Base-by-base conservation (phyloP, 176 grass and related monocot species). In the Oryza glumipatula region DNA sequence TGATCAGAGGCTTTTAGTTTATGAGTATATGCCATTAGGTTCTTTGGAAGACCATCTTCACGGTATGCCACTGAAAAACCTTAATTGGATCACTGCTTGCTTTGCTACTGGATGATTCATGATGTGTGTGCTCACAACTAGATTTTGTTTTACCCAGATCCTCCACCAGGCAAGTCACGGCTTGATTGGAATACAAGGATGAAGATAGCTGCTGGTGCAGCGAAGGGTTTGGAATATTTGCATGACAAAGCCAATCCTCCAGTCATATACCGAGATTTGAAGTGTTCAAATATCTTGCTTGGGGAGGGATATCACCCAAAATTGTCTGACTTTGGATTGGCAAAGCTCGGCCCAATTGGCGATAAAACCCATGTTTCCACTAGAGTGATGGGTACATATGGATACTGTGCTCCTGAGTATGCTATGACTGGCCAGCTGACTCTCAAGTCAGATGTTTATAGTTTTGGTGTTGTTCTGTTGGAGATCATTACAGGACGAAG, bases 101-200 rank as follows among this genome's bases (percentile, higher is more conserved):
- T 38, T 38, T 38, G 36, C 46, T 80, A 70, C 35, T 80, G 22
- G 9, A 32, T 24, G 0, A 45, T 80, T 82, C 43, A 9, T 39
- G 68, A 3, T 41, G 39, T 41, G 39, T 41, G 39, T 41, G 47
- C 30, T 84, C 48, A 72, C 39, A 26, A 28, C 16, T 79, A 45
- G 26, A 66, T 23, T 68, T 73, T 86, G 28, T 63, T 87, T 81
- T 70, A 45, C 17, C 33, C 76, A 89, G 87, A 87, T 67, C 84
- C 78, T 70, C 69, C 84, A 11, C 77, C 60, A 70, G 84, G 81
- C 52, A 89, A 87, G 60, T 54, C n/a, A 2, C 47, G 39, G 3
- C 87, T 89, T 73, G 84, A 87, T 70, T 94, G 93, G 93, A 85
- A 89, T 70, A 92, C 87, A 24, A 44, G 93, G 85, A 92, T 92